Evolutionary conservation across 257 asterid genomes (phyloP).

Genomic region (Ilex aquifolium): DNA sequence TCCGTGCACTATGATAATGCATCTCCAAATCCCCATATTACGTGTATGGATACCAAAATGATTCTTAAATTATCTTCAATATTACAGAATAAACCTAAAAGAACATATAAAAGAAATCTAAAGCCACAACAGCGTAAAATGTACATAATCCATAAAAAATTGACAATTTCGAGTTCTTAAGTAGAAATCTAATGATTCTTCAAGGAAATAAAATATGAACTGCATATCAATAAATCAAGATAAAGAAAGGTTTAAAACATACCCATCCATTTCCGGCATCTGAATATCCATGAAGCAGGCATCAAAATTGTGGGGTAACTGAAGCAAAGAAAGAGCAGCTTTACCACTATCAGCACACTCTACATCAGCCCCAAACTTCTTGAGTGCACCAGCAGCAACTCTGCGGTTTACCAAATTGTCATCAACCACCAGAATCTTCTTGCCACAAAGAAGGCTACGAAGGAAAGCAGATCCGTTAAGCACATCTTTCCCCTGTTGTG

Average conservation of each 20-base stretch:
- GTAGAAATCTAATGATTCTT: background rate
- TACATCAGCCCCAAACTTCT: slow-evolving; percentile 79
- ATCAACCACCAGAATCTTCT: slow-evolving; percentile 84
- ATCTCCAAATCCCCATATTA: too few species aligned
- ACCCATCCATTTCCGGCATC: slow-evolving; percentile 99
- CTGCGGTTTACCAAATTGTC: slow-evolving; percentile 79
- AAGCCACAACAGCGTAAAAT: too few species aligned
- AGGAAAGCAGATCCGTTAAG: slow-evolving; percentile 31
- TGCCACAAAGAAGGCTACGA: slow-evolving; percentile 60
- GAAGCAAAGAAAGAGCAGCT: slow-evolving; percentile 69
- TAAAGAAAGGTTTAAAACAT: slow-evolving; percentile 7
- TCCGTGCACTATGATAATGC: too few species aligned
- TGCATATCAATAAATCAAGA: background rate
- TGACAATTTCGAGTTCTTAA: background rate
- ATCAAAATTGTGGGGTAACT: slow-evolving; percentile 69
- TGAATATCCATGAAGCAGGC: slow-evolving; percentile 99
- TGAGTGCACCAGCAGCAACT: slow-evolving; percentile 92
- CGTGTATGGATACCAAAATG: too few species aligned
- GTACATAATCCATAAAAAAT: too few species aligned
- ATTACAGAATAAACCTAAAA: too few species aligned
- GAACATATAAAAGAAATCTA: too few species aligned
- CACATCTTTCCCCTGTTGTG: slow-evolving; percentile 31
- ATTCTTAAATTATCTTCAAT: too few species aligned
- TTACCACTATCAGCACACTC: slow-evolving; percentile 80
- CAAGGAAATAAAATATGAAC: background rate